phyloP scores from a whole-genome alignment of 106 monocot genomes.

The Hemerocallis citrina region DNA sequence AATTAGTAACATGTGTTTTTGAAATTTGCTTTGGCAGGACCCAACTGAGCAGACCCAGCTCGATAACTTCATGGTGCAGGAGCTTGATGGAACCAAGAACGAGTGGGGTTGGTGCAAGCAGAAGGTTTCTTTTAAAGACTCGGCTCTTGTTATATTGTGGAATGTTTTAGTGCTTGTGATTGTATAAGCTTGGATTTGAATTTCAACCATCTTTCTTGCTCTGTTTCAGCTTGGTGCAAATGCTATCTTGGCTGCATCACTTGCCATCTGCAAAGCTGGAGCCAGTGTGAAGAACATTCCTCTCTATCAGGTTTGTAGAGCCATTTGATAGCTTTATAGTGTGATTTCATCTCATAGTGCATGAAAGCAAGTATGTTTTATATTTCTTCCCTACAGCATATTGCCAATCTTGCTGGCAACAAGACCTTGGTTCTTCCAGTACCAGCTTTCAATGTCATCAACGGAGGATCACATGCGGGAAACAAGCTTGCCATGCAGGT shows the following conservation, averaged over 20 bases:
- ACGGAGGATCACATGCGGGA: constrained; percentile 99
- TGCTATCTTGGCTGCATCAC: constrained; percentile 85
- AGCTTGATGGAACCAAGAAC: constrained; percentile 94
- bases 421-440: constrained; percentile 86
- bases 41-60: constrained; percentile 78
- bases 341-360: no score
- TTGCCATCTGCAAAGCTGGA: constrained; percentile 91
- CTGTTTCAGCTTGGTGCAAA: constrained; percentile 76
- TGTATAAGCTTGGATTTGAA: background rate
- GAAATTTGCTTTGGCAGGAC: constrained; percentile 38
- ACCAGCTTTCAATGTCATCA: constrained; percentile 98
- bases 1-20: no score
- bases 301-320: constrained; percentile 60
- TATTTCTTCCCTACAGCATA: constrained; percentile 46
- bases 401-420: constrained; percentile 95
- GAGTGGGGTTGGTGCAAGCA: constrained; percentile 99
- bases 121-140: constrained; percentile 37
- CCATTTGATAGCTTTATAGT: no score
- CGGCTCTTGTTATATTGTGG: background rate
- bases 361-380: no score
- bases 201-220: background rate
- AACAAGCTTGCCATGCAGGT: constrained; percentile 99
- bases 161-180: background rate
- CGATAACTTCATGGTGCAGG: constrained; percentile 94
- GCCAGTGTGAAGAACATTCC: constrained; percentile 79